phyloP scores from a whole-genome alignment of 768 basidiomycete species.

The Rhodotorula graminis region DNA sequence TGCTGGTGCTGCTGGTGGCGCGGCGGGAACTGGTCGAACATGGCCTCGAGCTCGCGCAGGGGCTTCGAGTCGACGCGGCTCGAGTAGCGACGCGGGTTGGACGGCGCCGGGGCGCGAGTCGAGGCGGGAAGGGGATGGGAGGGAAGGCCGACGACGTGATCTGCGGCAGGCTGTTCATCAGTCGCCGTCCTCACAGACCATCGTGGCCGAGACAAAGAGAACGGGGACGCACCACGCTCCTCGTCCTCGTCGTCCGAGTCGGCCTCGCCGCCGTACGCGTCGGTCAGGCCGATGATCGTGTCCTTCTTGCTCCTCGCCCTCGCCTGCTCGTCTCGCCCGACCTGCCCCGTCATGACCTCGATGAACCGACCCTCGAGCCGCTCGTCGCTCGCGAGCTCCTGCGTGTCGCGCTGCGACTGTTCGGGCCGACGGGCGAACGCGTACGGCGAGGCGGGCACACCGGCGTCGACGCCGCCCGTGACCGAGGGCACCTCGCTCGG shows the following conservation, averaged over 20 bases:
- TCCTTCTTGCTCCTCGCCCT: slow-evolving; percentile 24
- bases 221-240: slow-evolving; percentile 6
- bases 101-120: neutral
- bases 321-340: neutral
- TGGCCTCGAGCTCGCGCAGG: slow-evolving; percentile 28
- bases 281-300: slow-evolving; percentile 30
- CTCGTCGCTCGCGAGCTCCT: slow-evolving; percentile 5
- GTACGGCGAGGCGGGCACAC: slow-evolving; percentile 5
- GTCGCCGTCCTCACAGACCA: too few relatives aligned
- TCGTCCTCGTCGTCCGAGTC: neutral
- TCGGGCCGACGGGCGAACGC: neutral
- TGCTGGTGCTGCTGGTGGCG: neutral
- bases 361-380: slow-evolving; percentile 14
- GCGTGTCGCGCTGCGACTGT: slow-evolving; percentile 8
- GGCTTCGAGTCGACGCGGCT: slow-evolving; percentile 35
- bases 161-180: neutral
- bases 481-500: slow-evolving; percentile 13
- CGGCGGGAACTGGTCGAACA: slow-evolving; percentile 17
- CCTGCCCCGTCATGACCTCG: slow-evolving; percentile 12
- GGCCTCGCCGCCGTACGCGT: slow-evolving; percentile 24
- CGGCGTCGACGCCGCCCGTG: neutral
- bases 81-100: slow-evolving; percentile 5
- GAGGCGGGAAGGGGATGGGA: neutral
- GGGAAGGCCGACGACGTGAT: neutral
- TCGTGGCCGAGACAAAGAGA: too few relatives aligned